Conservation (phyloP, 192 early-diverging fungal genomes). For the Lobosporangium transversale region DNA sequence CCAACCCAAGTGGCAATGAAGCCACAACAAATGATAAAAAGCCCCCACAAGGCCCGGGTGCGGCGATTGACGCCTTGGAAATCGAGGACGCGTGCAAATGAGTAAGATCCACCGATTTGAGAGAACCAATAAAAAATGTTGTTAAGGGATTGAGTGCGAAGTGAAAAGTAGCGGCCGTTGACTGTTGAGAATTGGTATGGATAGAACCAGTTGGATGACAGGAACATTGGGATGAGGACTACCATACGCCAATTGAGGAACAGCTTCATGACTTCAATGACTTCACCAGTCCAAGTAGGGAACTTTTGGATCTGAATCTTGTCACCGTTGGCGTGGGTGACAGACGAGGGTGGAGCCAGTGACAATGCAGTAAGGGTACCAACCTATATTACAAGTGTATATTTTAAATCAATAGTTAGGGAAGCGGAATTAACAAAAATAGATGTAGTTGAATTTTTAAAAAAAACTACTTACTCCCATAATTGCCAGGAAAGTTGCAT, state of each 20-base stretch:
- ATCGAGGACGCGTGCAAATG: conserved; percentile 77
- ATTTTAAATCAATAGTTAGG: background rate
- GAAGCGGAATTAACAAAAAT: background rate
- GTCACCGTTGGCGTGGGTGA: conserved; percentile 75
- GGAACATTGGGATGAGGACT: conserved; percentile 73
- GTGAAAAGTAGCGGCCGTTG: conserved; percentile 73
- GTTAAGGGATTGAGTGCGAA: conserved; percentile 79
- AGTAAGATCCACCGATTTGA: conserved; percentile 75
- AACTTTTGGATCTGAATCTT: conserved; percentile 74
- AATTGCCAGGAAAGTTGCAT: conserved; percentile 76
- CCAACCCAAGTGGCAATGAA: conserved; percentile 76
- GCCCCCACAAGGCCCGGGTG: conserved; percentile 70
- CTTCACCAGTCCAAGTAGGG: conserved; percentile 71
- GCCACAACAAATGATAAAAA: conserved; percentile 56
- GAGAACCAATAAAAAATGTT: conserved; percentile 80
- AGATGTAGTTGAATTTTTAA: too few species aligned
- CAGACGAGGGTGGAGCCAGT: conserved; percentile 66
- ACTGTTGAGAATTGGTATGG: conserved; percentile 70
- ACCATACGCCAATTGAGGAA: conserved; percentile 75
- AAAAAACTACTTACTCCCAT: conserved; percentile 53
- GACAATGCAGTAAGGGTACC: conserved; percentile 68
- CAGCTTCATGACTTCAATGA: conserved; percentile 61
- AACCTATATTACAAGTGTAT: conserved; percentile 5
- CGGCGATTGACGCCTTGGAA: conserved; percentile 60
- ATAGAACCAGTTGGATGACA: conserved; percentile 85